Conservation (phyloP, 805 yeast species). For the Saturnispora quitensis region DNA sequence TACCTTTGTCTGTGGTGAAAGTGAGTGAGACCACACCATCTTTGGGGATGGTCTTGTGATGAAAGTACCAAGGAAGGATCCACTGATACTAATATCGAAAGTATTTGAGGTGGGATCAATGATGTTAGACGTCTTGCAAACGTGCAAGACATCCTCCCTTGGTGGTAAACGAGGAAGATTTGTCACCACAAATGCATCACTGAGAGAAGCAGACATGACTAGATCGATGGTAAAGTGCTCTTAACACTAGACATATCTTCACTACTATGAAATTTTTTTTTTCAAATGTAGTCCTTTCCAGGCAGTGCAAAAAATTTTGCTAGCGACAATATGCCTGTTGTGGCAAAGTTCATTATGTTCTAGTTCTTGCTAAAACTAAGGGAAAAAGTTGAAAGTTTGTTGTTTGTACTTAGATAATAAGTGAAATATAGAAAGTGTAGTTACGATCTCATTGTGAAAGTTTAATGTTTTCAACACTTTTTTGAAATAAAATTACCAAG, state of each 20-base stretch:
- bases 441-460: too few relatives aligned
- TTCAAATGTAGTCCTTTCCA: neutral
- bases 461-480: too few relatives aligned
- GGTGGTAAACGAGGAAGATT: constrained; percentile 26
- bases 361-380: neutral
- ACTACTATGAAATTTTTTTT: neutral
- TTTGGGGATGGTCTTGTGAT: constrained; percentile 50
- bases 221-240: neutral
- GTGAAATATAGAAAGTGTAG: too few relatives aligned
- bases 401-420: neutral
- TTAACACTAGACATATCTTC: neutral
- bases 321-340: constrained; percentile 1
- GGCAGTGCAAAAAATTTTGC: neutral
- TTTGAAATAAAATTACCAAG: too few relatives aligned
- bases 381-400: neutral
- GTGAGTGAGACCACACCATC: constrained; percentile 44
- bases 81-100: constrained; percentile 45
- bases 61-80: constrained; percentile 43
- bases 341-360: neutral
- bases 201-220: constrained; percentile 16
- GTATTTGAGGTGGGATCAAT: constrained; percentile 24
- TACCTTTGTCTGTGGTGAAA: constrained; percentile 38
- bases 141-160: constrained; percentile 14
- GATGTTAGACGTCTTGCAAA: constrained; percentile 22
- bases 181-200: constrained; percentile 27